Conservation (phyloP, 2,329 filamentous ascomycete species). For the Bipolaris gigantea region DNA sequence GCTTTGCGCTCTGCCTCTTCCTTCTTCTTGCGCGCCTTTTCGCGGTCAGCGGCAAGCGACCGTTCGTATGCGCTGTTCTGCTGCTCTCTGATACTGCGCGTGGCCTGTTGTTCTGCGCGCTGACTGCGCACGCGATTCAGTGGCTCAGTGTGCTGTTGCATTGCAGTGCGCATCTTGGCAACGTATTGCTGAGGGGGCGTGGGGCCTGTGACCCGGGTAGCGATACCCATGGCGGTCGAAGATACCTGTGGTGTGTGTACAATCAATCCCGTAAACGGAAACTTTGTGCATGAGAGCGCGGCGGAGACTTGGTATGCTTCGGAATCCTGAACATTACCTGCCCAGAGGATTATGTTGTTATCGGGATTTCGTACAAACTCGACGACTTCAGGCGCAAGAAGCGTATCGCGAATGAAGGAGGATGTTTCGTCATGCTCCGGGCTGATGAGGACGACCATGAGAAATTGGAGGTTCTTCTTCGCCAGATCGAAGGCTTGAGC, state of each 20-base stretch:
- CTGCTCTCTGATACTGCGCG: conserved; percentile 78
- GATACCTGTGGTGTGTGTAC: conserved; percentile 85
- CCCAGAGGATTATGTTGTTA: conserved; percentile 87
- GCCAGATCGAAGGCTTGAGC: conserved; percentile 88
- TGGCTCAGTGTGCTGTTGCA: conserved; percentile 74
- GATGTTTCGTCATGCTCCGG: conserved; percentile 93
- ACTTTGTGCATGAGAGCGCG: conserved; percentile 86
- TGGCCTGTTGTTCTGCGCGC: conserved; percentile 76
- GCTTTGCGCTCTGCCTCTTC: conserved; percentile 71
- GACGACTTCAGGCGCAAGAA: conserved; percentile 74
- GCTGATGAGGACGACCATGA: conserved; percentile 84
- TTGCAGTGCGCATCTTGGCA: conserved; percentile 71
- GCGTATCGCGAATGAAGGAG: conserved; percentile 77
- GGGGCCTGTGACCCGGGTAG: conserved; percentile 75
- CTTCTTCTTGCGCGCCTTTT: conserved; percentile 73
- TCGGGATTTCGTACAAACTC: conserved; percentile 72
- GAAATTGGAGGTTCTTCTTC: conserved; percentile 87
- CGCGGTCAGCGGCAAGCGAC: conserved; percentile 82
- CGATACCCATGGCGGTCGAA: conserved; percentile 85
- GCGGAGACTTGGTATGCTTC: conserved; percentile 93
- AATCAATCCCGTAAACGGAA: conserved; percentile 84
- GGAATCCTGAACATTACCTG: conserved; percentile 86
- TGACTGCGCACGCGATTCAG: conserved; percentile 74
- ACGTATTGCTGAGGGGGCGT: conserved; percentile 72
- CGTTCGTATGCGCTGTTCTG: conserved; percentile 95